Conservation (phyloP, 176 grass and related monocot genomes). For the Aegilops bicornis region DNA sequence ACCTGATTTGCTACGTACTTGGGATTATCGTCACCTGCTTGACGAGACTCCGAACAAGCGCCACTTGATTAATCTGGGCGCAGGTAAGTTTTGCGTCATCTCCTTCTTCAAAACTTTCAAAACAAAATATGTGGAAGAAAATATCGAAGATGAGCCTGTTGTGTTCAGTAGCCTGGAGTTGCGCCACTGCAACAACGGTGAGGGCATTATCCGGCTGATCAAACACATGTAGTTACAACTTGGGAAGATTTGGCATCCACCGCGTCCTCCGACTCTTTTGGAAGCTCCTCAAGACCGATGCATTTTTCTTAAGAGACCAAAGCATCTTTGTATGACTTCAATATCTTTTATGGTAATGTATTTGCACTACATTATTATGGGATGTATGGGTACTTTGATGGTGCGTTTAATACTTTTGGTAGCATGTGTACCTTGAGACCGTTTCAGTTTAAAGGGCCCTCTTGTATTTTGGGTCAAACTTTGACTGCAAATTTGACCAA, state of each 20-base stretch:
- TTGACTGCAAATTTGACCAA: too few relatives aligned
- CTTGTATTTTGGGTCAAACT: too few relatives aligned
- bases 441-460: too few relatives aligned
- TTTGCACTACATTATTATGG: neutral
- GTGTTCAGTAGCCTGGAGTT: neutral
- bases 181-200: neutral
- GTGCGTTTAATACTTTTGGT: too few relatives aligned
- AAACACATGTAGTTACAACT: neutral
- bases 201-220: neutral
- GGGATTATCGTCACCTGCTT: neutral
- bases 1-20: neutral
- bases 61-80: neutral
- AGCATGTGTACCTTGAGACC: too few relatives aligned
- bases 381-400: neutral
- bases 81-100: neutral
- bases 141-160: neutral
- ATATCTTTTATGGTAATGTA: neutral
- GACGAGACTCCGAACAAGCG: neutral
- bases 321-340: too few relatives aligned
- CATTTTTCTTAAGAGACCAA: neutral
- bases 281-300: neutral
- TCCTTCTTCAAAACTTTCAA: neutral
- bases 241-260: neutral
- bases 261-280: neutral
- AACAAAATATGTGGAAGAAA: too few relatives aligned